These are phyloP conservation scores for Phialophora tarda DNA, from an alignment of 2,329 filamentous ascomycete species.

Conservation along the genomic window DNA sequence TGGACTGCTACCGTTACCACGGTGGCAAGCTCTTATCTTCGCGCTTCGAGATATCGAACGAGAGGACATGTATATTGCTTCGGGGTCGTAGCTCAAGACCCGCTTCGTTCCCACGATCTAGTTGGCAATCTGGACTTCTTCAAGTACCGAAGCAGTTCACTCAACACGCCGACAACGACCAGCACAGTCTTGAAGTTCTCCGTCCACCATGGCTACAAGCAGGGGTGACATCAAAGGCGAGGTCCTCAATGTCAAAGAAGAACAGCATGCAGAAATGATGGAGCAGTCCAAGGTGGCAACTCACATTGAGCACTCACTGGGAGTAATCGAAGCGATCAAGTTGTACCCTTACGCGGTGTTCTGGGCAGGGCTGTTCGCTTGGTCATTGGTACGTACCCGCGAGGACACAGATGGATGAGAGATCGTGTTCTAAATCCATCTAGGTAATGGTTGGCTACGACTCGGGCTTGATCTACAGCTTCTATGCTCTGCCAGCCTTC, in stretches of 20 bases:
- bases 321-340: slow-evolving; percentile 73
- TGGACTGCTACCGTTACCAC: slow-evolving; percentile 27
- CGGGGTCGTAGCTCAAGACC: not conserved
- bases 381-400: slow-evolving; percentile 31
- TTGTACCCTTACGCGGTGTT: slow-evolving; percentile 84
- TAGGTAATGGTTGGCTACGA: slow-evolving; percentile 50
- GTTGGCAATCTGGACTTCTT: not conserved
- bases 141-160: not conserved
- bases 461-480: slow-evolving; percentile 40
- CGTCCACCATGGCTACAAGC: slow-evolving; percentile 8
- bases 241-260: slow-evolving; percentile 14
- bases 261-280: slow-evolving; percentile 25
- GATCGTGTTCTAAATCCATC: not conserved
- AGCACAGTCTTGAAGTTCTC: not conserved
- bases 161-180: not conserved
- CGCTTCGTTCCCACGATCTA: not conserved
- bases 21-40: slow-evolving; percentile 21
- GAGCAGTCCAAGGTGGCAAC: slow-evolving; percentile 47
- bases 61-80: slow-evolving; percentile 5
- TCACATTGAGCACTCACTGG: slow-evolving; percentile 66
- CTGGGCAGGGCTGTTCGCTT: slow-evolving; percentile 40
- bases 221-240: slow-evolving; percentile 18
- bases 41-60: slow-evolving; percentile 7
- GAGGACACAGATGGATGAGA: not conserved
- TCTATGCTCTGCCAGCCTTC: slow-evolving; percentile 42